These are phyloP conservation scores for Boletus huronensis DNA, from an alignment of 768 basidiomycete genomes.

Conservation along the genomic window DNA sequence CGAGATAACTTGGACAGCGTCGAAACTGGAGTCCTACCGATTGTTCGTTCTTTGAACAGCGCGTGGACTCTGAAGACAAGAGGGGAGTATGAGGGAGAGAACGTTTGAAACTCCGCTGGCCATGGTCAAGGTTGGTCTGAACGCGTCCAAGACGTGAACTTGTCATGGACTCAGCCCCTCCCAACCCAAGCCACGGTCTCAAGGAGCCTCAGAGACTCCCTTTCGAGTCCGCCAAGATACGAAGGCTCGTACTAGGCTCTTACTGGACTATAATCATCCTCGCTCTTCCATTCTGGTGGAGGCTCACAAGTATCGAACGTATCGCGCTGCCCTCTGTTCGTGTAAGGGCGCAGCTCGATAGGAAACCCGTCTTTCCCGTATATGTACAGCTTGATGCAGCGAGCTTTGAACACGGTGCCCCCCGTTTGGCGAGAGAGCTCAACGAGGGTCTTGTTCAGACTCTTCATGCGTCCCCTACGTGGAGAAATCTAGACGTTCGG, in stretches of 20 bases:
- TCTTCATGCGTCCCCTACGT: conserved; percentile 26
- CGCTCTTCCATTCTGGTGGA: conserved; percentile 91
- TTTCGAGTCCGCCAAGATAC: conserved; percentile 48
- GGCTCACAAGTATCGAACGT: conserved; percentile 84
- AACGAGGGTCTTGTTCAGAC: conserved; percentile 18
- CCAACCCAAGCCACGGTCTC: conserved; percentile 22
- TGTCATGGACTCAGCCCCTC: conserved; percentile 21
- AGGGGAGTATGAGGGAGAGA: conserved; percentile 22
- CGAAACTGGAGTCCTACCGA: conserved; percentile 5
- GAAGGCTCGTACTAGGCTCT: conserved; percentile 61
- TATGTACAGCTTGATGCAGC: conserved; percentile 37
- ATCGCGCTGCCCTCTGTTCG: conserved; percentile 63
- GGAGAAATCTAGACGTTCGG: conserved; percentile 43
- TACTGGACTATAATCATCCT: conserved; percentile 80
- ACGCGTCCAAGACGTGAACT: conserved; percentile 8
- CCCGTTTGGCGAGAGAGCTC: conserved; percentile 28
- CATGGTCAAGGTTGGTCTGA: conserved; percentile 9
- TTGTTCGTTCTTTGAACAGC: conserved; percentile 8
- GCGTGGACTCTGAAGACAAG: conserved; percentile 12
- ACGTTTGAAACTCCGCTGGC: conserved; percentile 34
- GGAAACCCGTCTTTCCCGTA: conserved; percentile 43
- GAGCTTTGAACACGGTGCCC: conserved; percentile 13
- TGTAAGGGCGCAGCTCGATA: conserved; percentile 50
- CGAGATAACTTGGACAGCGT: background rate
- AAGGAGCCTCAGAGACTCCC: conserved; percentile 48